Conservation (phyloP, 2,329 filamentous ascomycete genomes). For the Tympanopsis confertula region DNA sequence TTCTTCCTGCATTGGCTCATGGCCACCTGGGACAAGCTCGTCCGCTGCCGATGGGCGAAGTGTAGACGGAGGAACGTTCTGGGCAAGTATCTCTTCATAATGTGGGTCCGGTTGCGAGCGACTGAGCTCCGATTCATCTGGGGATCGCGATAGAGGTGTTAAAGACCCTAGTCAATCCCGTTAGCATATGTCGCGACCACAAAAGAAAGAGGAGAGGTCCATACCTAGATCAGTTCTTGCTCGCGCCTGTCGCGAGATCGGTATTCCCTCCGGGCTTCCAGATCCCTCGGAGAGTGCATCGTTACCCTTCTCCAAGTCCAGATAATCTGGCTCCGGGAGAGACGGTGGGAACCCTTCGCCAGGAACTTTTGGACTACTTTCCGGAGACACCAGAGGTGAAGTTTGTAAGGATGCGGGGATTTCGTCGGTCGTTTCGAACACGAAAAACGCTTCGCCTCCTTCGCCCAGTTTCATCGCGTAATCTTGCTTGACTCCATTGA, state of each 20-base stretch:
- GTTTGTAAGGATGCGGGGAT: conserved; percentile 93
- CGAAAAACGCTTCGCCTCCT: conserved; percentile 95
- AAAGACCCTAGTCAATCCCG: neutral
- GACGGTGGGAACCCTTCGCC: conserved; percentile 25
- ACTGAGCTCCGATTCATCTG: neutral
- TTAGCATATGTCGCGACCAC: neutral
- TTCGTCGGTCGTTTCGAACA: conserved; percentile 85
- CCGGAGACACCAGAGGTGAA: conserved; percentile 82
- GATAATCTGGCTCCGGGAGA: conserved; percentile 58
- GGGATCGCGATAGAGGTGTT: neutral
- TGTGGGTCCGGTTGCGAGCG: no score
- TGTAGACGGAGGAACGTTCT: no score
- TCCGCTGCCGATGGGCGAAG: neutral
- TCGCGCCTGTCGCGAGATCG: neutral
- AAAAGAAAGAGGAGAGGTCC: neutral
- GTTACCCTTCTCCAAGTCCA: conserved; percentile 47
- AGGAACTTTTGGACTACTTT: conserved; percentile 63
- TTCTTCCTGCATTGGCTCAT: conserved; percentile 4
- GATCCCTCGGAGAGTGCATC: conserved; percentile 9
- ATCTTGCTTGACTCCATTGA: conserved; percentile 83
- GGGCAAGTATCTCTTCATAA: no score
- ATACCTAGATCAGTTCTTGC: neutral
- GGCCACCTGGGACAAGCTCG: neutral
- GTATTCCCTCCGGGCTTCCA: neutral
- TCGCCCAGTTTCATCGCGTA: conserved; percentile 98